These are phyloP conservation scores for Aechmea fasciata DNA, from an alignment of 176 grass and related monocot species.

Conservation along the genomic window DNA sequence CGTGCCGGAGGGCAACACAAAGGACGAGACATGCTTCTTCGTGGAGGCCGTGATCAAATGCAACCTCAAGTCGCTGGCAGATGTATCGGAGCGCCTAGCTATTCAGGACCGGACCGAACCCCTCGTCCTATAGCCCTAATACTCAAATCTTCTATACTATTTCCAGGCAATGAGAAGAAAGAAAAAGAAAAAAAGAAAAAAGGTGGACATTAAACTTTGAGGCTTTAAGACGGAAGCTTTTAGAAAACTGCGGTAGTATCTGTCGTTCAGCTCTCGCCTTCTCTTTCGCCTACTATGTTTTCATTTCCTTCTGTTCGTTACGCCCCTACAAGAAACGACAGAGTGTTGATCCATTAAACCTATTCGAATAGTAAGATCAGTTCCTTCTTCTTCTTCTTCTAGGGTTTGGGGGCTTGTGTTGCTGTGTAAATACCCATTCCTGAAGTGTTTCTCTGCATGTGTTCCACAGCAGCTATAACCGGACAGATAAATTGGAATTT, in stretches of 20 bases:
- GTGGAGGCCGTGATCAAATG: constrained; percentile 1
- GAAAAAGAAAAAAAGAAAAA: background rate
- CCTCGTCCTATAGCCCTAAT: background rate
- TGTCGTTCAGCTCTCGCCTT: background rate
- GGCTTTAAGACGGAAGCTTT: background rate
- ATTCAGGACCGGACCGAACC: background rate
- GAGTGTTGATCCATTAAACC: too few species aligned
- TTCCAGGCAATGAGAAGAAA: background rate
- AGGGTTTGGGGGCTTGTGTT: too few species aligned
- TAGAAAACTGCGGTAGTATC: background rate
- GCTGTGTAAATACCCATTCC: too few species aligned
- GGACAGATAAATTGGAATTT: background rate
- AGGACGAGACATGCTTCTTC: constrained; percentile 2
- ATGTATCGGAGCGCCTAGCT: background rate
- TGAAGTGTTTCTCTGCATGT: background rate
- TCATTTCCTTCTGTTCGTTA: background rate
- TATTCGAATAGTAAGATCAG: too few species aligned
- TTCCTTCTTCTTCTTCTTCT: too few species aligned
- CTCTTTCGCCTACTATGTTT: background rate
- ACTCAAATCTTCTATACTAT: background rate
- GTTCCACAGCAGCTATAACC: background rate
- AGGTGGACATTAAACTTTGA: background rate
- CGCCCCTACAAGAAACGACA: too few species aligned
- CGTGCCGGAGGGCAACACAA: background rate
- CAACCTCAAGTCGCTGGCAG: background rate